Evolutionary conservation across 2,329 filamentous ascomycete species (phyloP).

Genomic region (Monilinia vaccinii-corymbosi): DNA sequence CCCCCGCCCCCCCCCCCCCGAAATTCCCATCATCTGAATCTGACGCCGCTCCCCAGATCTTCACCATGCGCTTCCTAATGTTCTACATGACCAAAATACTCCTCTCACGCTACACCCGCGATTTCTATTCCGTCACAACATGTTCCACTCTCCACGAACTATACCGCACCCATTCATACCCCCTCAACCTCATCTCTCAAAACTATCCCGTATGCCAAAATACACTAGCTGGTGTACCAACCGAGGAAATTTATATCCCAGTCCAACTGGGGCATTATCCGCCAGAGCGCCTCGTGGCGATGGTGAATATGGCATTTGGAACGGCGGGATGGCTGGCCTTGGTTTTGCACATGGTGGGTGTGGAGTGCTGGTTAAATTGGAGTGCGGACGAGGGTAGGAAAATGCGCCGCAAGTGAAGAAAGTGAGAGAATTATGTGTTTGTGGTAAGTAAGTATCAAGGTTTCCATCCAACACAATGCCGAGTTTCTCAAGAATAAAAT

Average conservation of each 20-base stretch:
- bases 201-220: not conserved
- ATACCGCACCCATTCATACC: not conserved
- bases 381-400: not conserved
- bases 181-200: not conserved
- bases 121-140: not conserved
- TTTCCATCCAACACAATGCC: too few relatives aligned
- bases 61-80: slow-evolving; percentile 1
- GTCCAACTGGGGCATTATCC: not conserved
- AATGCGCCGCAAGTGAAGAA: not conserved
- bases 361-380: not conserved
- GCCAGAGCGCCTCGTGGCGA: not conserved
- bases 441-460: not conserved
- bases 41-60: not conserved
- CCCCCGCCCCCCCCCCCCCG: too few relatives aligned
- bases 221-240: not conserved
- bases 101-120: not conserved
- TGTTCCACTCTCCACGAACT: not conserved
- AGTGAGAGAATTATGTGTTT: not conserved
- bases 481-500: too few relatives aligned
- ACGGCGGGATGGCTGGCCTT: not conserved
- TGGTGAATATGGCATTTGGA: not conserved
- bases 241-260: not conserved
- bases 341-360: not conserved
- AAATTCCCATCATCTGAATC: not conserved
- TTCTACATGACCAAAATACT: not conserved